Evolutionary conservation across 345 rosid species (phyloP).

Genomic region (Eucalyptus curtisii): DNA sequence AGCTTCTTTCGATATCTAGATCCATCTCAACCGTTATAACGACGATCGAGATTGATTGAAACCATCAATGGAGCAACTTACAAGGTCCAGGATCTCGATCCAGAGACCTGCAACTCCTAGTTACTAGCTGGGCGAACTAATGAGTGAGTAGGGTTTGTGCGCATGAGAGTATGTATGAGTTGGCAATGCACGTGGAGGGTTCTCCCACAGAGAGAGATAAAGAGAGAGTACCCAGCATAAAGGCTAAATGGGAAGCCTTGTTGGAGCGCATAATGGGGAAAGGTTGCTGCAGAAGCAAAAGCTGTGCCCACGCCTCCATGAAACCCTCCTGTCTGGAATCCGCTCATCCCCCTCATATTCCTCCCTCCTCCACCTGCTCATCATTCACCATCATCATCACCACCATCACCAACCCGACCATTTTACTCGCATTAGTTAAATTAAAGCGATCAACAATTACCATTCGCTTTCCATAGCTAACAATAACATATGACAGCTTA

Average conservation of each 20-base stretch:
- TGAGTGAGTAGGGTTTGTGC: neutral
- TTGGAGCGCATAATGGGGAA: neutral
- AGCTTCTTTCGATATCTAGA: neutral
- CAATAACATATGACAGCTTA: neutral
- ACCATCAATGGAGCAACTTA: neutral
- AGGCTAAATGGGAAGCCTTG: neutral
- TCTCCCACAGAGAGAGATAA: neutral
- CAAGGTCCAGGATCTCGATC: neutral
- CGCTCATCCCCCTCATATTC: slow-evolving; percentile 57
- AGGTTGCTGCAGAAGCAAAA: slow-evolving; percentile 58
- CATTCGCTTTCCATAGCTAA: neutral
- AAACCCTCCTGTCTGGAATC: slow-evolving; percentile 52
- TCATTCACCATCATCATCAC: neutral
- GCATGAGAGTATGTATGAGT: neutral
- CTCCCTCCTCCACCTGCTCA: slow-evolving; percentile 40
- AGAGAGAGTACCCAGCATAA: neutral
- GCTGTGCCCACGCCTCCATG: slow-evolving; percentile 17
- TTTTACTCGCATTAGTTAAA: neutral
- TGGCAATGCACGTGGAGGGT: neutral
- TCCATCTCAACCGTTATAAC: neutral
- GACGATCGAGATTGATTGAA: neutral
- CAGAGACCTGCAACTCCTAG: neutral
- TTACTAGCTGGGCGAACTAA: neutral
- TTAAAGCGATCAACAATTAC: neutral
- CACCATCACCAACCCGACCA: neutral